Evolutionary conservation across 257 asterid genomes (phyloP), one percentile per base, ranked within the genome.

Genomic region (Osmanthus fragrans): DNA sequence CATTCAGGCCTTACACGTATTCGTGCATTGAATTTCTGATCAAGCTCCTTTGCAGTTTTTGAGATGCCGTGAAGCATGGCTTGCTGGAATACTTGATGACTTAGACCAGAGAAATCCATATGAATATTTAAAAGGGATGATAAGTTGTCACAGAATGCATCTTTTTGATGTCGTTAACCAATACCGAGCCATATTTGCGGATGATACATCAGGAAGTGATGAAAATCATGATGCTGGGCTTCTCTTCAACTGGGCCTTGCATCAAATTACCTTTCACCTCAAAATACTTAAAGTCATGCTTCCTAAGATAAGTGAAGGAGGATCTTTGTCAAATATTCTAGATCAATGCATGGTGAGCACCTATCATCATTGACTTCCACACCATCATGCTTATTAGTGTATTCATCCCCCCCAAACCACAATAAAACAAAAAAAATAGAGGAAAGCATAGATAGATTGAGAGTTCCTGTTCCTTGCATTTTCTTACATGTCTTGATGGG

Each of bases 11-110:
- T 32, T 1, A 6, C 21, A 34, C 34, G 66, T 54, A 54, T 7
- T 56, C 29, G 11, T 60, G n/a, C 34, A 6, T 13, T 60, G 29
- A 51, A 64, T 63, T 76, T 87, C 83, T 88, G 76, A 86, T 84
- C 79, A 42, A 72, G 73, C 45, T 27, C 84, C 7, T 75, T 70
- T 58, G 73, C 96, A 96, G 97, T 93, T 93, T 82, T 84, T 96
- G 73, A 90, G 98, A 85, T 96, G 98, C 88, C 97, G 98, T 39
- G 96, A 93, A 87, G 94, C 97, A 76, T 96, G 99, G 98, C 96
- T 96, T 83, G 79, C 87, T 81, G 97, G 97, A 73, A 83, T 92
- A 84, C 92, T 96, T 78, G 98, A 93, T 81, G 98, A 96, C 65
- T 79, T 96, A 74, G 99, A 96, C 86, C 99, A 92, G 86, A 90